phyloP scores from a whole-genome alignment of 129 eudicot genomes.

The Scalesia atractyloides region DNA sequence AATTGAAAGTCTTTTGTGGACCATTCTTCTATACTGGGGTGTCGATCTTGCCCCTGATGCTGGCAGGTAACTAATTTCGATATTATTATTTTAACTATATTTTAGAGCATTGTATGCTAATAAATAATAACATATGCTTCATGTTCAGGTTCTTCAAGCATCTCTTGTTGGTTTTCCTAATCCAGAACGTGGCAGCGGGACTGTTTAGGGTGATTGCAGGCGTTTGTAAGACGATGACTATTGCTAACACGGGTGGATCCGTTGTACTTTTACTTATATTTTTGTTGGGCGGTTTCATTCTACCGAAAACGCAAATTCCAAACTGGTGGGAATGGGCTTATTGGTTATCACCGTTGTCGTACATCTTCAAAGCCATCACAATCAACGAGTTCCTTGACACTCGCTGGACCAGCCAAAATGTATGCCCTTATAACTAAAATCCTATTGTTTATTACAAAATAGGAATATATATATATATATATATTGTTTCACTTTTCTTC shows the following conservation, averaged over 20 bases:
- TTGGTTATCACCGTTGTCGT: slow-evolving; percentile 63
- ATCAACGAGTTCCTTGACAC: slow-evolving; percentile 54
- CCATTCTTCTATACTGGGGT: slow-evolving; percentile 58
- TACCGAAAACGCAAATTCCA: slow-evolving; percentile 56
- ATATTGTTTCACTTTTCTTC: not conserved
- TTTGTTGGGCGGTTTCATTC: slow-evolving; percentile 83
- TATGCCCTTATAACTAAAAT: slow-evolving; percentile 8
- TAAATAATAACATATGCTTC: slow-evolving; percentile 7
- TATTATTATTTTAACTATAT: not conserved
- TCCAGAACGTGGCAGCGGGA: slow-evolving; percentile 92
- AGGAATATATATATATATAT: not conserved
- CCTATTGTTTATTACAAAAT: not conserved
- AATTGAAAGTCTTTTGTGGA: slow-evolving; percentile 66
- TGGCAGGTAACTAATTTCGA: slow-evolving; percentile 47
- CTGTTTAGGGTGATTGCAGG: slow-evolving; percentile 76
- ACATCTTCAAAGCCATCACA: slow-evolving; percentile 53
- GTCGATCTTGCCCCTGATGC: slow-evolving; percentile 82
- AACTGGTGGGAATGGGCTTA: slow-evolving; percentile 64
- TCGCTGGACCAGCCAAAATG: slow-evolving; percentile 53
- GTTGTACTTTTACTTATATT: slow-evolving; percentile 58
- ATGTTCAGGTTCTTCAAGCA: slow-evolving; percentile 89
- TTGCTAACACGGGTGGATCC: slow-evolving; percentile 80
- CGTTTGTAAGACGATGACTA: slow-evolving; percentile 69
- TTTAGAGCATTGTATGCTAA: not conserved
- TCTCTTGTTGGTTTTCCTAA: slow-evolving; percentile 58